Evolutionary conservation across 192 early-diverging fungal species (phyloP).

Genomic region (Borealophlyctis nickersoniae): DNA sequence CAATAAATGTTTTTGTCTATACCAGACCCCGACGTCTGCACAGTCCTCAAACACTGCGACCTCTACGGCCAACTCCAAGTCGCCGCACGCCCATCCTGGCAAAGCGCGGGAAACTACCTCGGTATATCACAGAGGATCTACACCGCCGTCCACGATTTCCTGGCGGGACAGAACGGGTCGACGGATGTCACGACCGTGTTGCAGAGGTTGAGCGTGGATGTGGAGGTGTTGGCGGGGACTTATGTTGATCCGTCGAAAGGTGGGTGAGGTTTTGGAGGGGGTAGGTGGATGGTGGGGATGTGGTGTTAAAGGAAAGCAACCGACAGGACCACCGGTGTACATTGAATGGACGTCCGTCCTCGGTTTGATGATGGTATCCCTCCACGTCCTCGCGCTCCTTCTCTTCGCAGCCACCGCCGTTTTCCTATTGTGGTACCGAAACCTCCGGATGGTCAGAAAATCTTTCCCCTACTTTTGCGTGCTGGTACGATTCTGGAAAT

Average conservation of each 20-base stretch:
- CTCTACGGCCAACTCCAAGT: not conserved
- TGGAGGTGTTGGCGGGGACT: not conserved
- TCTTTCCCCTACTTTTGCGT: not conserved
- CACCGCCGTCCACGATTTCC: slow-evolving; percentile 4
- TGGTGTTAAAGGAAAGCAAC: too few species aligned
- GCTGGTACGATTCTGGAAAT: slow-evolving; percentile 2
- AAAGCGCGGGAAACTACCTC: not conserved
- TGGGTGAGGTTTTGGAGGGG: not conserved
- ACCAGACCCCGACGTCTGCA: slow-evolving; percentile 1
- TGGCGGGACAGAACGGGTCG: not conserved
- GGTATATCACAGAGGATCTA: slow-evolving; percentile 5
- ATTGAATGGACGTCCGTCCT: not conserved
- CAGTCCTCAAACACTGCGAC: slow-evolving; percentile 2
- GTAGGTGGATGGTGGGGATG: not conserved
- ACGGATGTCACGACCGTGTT: not conserved
- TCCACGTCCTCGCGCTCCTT: not conserved
- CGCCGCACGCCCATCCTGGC: slow-evolving; percentile 1
- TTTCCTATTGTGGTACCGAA: not conserved
- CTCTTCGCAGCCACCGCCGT: not conserved
- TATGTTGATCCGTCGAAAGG: slow-evolving; percentile 9
- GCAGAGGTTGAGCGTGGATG: not conserved
- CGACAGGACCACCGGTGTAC: slow-evolving; percentile 8
- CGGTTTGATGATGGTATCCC: not conserved
- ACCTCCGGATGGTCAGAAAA: not conserved
- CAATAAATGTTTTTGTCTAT: not conserved